phyloP scores from a whole-genome alignment of 2,329 filamentous ascomycete genomes.

The Neurospora crassa region DNA sequence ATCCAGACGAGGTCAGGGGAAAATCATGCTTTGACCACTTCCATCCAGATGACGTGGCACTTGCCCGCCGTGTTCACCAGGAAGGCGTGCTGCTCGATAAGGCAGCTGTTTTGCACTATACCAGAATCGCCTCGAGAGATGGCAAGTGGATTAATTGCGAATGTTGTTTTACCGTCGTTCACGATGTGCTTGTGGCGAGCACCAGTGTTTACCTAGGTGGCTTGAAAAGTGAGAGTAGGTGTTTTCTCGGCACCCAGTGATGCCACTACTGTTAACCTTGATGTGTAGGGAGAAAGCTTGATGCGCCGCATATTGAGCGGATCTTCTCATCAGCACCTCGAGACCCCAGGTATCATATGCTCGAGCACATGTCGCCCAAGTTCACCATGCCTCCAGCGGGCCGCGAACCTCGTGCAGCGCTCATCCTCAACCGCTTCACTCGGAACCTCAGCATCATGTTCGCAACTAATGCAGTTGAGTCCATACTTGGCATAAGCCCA shows the following conservation, averaged over 20 bases:
- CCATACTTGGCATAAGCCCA: slow-evolving; percentile 65
- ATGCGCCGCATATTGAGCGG: slow-evolving; percentile 68
- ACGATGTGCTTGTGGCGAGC: slow-evolving; percentile 79
- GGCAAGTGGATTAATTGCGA: slow-evolving; percentile 73
- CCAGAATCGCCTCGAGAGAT: slow-evolving; percentile 56
- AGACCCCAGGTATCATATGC: slow-evolving; percentile 83
- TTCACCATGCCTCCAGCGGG: slow-evolving; percentile 55
- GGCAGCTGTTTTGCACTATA: slow-evolving; percentile 76
- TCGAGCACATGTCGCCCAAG: slow-evolving; percentile 74
- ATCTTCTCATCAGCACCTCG: slow-evolving; percentile 73
- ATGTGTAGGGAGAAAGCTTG: slow-evolving; percentile 58
- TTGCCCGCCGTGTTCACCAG: slow-evolving; percentile 62
- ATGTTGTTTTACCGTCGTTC: slow-evolving; percentile 81
- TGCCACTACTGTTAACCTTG: slow-evolving; percentile 8
- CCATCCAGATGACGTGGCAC: slow-evolving; percentile 69
- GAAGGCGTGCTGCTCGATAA: slow-evolving; percentile 71
- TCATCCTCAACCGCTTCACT: slow-evolving; percentile 82
- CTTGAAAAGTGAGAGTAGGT: slow-evolving; percentile 65
- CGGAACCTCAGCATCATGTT: slow-evolving; percentile 79
- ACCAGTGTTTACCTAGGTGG: slow-evolving; percentile 67
- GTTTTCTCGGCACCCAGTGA: background rate
- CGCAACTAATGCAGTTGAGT: slow-evolving; percentile 64
- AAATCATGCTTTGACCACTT: slow-evolving; percentile 80
- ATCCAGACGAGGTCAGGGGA: slow-evolving; percentile 64
- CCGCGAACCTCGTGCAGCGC: slow-evolving; percentile 71